Percentiles rank a stretch among this genome's conserved stretches.
Evolutionary conservation across 2,329 filamentous ascomycete genomes (phyloP).

Genomic region (Ophiostoma ulmi): DNA sequence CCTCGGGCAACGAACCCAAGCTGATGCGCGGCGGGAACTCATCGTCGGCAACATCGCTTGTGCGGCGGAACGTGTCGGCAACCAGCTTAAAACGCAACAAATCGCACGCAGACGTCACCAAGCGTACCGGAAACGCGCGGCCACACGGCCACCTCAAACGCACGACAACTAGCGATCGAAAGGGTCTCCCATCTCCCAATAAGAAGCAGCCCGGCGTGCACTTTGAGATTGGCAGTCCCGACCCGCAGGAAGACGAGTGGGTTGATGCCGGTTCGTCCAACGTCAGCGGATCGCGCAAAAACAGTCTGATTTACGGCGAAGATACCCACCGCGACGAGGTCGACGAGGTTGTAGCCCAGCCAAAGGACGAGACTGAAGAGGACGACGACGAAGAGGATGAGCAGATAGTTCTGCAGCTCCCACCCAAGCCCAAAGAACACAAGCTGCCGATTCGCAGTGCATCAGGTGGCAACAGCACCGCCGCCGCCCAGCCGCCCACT

Average conservation of each 20-base stretch:
- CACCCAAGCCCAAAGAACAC: not conserved
- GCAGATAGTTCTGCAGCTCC: not conserved
- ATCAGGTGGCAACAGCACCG: not conserved
- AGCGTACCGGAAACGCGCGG: slow-evolving; percentile 44
- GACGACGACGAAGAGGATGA: not conserved
- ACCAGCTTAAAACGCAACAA: slow-evolving; percentile 56
- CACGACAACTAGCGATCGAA: slow-evolving; percentile 38
- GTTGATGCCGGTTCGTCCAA: slow-evolving; percentile 60
- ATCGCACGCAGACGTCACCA: slow-evolving; percentile 53
- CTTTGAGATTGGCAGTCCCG: slow-evolving; percentile 55
- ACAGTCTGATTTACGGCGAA: slow-evolving; percentile 24
- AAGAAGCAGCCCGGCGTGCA: slow-evolving; percentile 42
- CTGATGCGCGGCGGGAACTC: slow-evolving; percentile 40
- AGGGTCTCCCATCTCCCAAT: slow-evolving; percentile 25
- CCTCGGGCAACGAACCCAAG: slow-evolving; percentile 47
- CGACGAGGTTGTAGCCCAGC: not conserved
- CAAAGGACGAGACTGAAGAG: slow-evolving; percentile 18
- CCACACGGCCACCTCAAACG: slow-evolving; percentile 45
- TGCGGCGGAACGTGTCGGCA: slow-evolving; percentile 53
- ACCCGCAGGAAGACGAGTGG: slow-evolving; percentile 55
- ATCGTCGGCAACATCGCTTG: slow-evolving; percentile 42
- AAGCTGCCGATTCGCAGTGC: slow-evolving; percentile 16
- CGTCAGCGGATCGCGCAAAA: slow-evolving; percentile 33
- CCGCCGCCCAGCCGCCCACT: not conserved
- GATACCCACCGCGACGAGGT: not conserved